Conservation (phyloP, 2,329 filamentous ascomycete species). For the Colletotrichum orbiculare region DNA sequence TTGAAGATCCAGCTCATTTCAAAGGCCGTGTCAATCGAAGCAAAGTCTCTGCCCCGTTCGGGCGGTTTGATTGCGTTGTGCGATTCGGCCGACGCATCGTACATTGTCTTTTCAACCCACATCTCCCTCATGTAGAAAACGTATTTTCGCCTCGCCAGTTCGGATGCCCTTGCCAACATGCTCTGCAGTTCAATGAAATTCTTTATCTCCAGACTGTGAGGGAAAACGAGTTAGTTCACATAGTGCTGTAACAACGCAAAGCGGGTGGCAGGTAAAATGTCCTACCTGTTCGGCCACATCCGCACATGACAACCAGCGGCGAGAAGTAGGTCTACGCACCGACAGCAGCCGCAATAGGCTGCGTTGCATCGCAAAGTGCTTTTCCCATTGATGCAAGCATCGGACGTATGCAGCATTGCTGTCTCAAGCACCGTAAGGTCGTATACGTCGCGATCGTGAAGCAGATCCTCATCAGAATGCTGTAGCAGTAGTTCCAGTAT, state of each 20-base stretch:
- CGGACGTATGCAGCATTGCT: neutral
- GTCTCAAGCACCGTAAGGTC: neutral
- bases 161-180: neutral
- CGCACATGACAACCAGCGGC: too few species aligned
- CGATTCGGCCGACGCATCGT: neutral
- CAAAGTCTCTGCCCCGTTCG: too few species aligned
- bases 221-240: too few species aligned
- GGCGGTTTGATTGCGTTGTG: neutral
- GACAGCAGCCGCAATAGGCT: too few species aligned
- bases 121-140: neutral
- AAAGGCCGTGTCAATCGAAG: neutral
- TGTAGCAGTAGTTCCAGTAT: neutral
- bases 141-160: neutral
- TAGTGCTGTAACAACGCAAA: too few species aligned
- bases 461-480: neutral
- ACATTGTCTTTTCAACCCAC: neutral
- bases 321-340: too few species aligned
- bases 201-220: too few species aligned
- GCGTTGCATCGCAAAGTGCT: too few species aligned
- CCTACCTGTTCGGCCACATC: too few species aligned
- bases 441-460: neutral
- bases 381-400: rapidly evolving
- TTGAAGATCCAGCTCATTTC: neutral
- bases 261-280: too few species aligned
- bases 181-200: too few species aligned